Conservation (phyloP, 2,329 filamentous ascomycete species). For the Akanthomyces dipterigenus region DNA sequence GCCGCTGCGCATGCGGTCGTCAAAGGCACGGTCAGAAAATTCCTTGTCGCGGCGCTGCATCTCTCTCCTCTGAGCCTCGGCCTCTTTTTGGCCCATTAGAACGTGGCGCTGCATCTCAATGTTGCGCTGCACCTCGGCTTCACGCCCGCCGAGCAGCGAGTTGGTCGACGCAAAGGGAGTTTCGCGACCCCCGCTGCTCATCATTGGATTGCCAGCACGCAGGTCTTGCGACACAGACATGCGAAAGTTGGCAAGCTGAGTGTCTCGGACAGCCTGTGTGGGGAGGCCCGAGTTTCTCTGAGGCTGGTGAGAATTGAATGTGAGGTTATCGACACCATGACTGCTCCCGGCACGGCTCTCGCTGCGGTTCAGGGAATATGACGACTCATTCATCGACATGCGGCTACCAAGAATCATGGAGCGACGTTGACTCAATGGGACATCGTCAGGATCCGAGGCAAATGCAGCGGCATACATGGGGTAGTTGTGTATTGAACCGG, state of each 20-base stretch:
- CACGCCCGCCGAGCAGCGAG: constrained; percentile 28
- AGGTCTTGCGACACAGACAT: constrained; percentile 58
- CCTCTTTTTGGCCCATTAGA: constrained; percentile 56
- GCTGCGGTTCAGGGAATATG: constrained; percentile 5
- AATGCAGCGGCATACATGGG: constrained; percentile 23
- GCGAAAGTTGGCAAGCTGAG: constrained; percentile 60
- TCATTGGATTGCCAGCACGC: constrained; percentile 33
- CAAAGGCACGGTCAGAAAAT: constrained; percentile 56
- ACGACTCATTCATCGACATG: constrained; percentile 20
- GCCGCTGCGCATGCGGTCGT: constrained; percentile 68
- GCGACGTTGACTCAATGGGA: constrained; percentile 64
- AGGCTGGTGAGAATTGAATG: constrained; percentile 51
- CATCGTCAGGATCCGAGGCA: constrained; percentile 52
- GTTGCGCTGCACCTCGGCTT: constrained; percentile 36
- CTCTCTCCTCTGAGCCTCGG: constrained; percentile 53
- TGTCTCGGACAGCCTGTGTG: constrained; percentile 42
- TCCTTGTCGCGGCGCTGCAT: constrained; percentile 51
- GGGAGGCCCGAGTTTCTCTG: constrained; percentile 38
- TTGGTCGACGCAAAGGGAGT: constrained; percentile 30
- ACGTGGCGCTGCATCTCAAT: constrained; percentile 49
- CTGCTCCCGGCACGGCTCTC: constrained; percentile 12
- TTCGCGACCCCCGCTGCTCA: constrained; percentile 29
- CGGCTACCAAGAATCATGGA: constrained; percentile 49
- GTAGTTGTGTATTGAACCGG: constrained; percentile 34
- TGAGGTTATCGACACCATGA: constrained; percentile 23